Evolutionary conservation across 805 yeast genomes (phyloP), one percentile per base, ranked within the genome.

Genomic region (Spathaspora passalidarum): DNA sequence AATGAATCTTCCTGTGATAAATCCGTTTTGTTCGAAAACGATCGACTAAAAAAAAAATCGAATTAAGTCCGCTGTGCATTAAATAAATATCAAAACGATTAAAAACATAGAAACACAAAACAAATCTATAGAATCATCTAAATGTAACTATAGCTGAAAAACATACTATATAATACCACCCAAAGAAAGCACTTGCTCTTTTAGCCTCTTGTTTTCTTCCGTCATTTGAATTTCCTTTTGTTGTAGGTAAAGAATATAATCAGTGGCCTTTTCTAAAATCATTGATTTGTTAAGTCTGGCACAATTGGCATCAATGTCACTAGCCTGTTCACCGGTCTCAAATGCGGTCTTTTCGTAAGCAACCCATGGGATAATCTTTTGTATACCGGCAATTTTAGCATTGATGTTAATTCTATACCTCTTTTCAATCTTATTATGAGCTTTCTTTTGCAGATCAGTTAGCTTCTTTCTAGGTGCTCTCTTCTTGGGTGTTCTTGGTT

Each of bases 401-500:
- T 84, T 84, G 60, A 84, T 82, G 61, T 84, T 84, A 49, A 82
- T 82, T 59, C 89, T 69, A 61, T 84, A 84, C 48, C 83, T 76
- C 59, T 84, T 81, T 57, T 84, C 90, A 50, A 84, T 82, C 62
- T 79, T 80, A 65, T 84, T 84, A 59, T 84, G 91, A 0, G 88
- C 88, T 55, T 80, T 80, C 53, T 83, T 81, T 63, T 84, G 89
- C 52, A 75, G 73, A 5, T 72, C 70, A 7, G 84, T 78, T 45
- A 79, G 60, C 61, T 81, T 72, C 63, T 80, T 79, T 58, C 83
- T 65, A 39, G 78, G 77, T 11, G 79, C 75, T 59, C 80, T 69
- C 59, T 68, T 73, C 38, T 47, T 57, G 5, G 49, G 36, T 11
- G 18, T 26, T 18, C 40, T 48, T 25, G 42, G 43, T 26, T 48